phyloP scores from a whole-genome alignment of 306 rosid species.

The Cucumis cinereus region DNA sequence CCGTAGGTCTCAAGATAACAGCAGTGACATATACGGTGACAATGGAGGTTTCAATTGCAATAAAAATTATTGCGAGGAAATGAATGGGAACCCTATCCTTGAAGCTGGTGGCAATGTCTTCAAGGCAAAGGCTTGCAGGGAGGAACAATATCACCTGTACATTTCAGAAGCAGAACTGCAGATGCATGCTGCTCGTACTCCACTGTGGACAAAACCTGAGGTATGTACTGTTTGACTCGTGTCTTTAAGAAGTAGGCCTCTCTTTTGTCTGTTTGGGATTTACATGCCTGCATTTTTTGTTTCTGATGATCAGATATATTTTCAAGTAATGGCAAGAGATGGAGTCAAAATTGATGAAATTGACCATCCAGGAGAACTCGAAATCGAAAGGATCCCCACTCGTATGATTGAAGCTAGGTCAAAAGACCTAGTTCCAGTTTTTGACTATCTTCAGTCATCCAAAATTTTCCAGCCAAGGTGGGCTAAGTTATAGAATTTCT shows the following conservation, averaged over 20 bases:
- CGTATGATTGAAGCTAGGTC: conserved; percentile 62
- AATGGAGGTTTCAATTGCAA: conserved; percentile 49
- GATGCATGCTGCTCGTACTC: conserved; percentile 54
- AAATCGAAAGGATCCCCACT: conserved; percentile 67
- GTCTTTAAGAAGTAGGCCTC: not conserved
- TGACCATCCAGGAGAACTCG: conserved; percentile 50
- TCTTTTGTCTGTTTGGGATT: not conserved
- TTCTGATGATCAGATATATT: conserved; percentile 51
- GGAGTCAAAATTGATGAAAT: conserved; percentile 33
- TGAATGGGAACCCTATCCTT: conserved; percentile 24
- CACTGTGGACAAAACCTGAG: conserved; percentile 78
- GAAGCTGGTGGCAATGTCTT: conserved; percentile 25
- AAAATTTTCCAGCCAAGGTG: conserved; percentile 52
- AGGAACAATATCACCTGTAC: conserved; percentile 61
- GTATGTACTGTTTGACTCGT: conserved; percentile 18
- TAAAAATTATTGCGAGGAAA: conserved; percentile 48
- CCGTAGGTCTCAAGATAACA: conserved; percentile 58
- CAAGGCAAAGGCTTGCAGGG: conserved; percentile 33
- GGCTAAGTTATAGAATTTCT: not conserved
- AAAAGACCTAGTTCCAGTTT: conserved; percentile 65
- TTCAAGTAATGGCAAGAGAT: conserved; percentile 49
- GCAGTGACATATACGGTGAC: conserved; percentile 81
- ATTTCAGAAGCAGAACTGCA: conserved; percentile 95
- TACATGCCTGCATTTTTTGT: conserved; percentile 11
- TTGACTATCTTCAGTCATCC: conserved; percentile 43